These are phyloP conservation scores for Suillus clintonianus DNA, from an alignment of 768 basidiomycete species.

Conservation along the genomic window DNA sequence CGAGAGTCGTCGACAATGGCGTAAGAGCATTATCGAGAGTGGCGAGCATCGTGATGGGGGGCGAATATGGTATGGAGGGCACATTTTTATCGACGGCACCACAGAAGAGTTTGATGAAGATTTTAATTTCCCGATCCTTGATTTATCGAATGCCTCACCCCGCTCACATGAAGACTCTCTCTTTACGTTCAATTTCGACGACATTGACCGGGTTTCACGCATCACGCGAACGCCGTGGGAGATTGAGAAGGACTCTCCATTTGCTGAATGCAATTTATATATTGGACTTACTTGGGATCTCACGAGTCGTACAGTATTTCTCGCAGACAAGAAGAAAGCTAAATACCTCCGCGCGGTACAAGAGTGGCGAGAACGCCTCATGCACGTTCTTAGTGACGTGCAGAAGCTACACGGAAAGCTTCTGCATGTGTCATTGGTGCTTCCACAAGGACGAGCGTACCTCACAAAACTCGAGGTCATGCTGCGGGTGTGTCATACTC, in stretches of 20 bases:
- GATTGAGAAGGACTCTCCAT: constrained; percentile 28
- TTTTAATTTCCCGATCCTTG: constrained; percentile 14
- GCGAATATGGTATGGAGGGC: constrained; percentile 30
- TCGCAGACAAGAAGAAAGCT: not conserved
- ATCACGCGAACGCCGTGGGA: constrained; percentile 17
- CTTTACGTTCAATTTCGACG: constrained; percentile 25
- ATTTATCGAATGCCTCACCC: constrained; percentile 23
- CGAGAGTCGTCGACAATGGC: not conserved
- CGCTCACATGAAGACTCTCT: constrained; percentile 14
- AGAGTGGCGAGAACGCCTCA: constrained; percentile 17
- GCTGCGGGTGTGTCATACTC: constrained; percentile 25
- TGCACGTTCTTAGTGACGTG: constrained; percentile 35
- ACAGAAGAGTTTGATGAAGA: constrained; percentile 38
- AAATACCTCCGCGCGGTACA: constrained; percentile 32
- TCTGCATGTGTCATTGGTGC: constrained; percentile 33
- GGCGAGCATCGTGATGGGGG: constrained; percentile 3
- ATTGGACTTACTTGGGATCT: constrained; percentile 38
- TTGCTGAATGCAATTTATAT: constrained; percentile 21
- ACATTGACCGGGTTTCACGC: constrained; percentile 37
- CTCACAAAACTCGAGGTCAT: constrained; percentile 41
- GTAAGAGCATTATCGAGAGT: not conserved
- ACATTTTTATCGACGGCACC: constrained; percentile 11
- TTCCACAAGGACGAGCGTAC: constrained; percentile 37
- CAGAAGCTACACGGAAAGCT: constrained; percentile 43
- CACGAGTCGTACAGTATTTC: constrained; percentile 10